Evolutionary conservation across 257 asterid species (phyloP).

Genomic region (Gentiana macrophylla): DNA sequence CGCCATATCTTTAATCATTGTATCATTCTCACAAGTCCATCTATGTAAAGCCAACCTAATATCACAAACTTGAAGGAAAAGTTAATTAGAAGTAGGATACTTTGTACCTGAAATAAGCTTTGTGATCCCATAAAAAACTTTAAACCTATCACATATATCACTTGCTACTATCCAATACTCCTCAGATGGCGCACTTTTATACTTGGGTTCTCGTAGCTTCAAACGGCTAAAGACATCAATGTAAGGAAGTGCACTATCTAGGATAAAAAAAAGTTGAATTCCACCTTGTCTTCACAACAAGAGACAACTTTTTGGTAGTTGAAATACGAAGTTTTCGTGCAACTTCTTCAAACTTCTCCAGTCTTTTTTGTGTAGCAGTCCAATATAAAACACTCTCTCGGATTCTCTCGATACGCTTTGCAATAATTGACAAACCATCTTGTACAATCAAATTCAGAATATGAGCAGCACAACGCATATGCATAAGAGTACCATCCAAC

Average conservation of each 20-base stretch:
- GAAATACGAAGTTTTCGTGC: not conserved
- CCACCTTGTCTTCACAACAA: not conserved
- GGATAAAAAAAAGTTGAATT: not conserved
- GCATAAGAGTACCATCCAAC: not conserved
- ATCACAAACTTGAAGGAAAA: not conserved
- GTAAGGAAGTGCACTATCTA: not conserved
- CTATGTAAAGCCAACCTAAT: not conserved
- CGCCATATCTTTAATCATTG: not conserved
- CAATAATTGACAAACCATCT: slow-evolving; percentile 1
- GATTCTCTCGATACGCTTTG: not conserved
- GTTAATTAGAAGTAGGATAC: not conserved
- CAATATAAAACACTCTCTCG: not conserved
- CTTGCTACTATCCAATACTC: not conserved
- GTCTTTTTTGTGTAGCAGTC: not conserved
- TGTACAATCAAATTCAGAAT: slow-evolving; percentile 9
- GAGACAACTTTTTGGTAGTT: not conserved
- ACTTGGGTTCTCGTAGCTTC: not conserved
- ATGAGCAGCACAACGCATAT: slow-evolving; percentile 5
- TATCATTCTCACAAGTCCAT: not conserved
- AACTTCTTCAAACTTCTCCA: slow-evolving; percentile 1
- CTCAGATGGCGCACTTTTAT: not conserved
- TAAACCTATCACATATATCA: not conserved
- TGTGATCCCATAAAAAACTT: not conserved
- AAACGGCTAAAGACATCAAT: not conserved
- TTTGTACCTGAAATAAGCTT: not conserved